Evolutionary conservation across 2,329 filamentous ascomycete species (phyloP), one percentile per base, ranked within the genome.

Genomic region (Penicillium sp.): DNA sequence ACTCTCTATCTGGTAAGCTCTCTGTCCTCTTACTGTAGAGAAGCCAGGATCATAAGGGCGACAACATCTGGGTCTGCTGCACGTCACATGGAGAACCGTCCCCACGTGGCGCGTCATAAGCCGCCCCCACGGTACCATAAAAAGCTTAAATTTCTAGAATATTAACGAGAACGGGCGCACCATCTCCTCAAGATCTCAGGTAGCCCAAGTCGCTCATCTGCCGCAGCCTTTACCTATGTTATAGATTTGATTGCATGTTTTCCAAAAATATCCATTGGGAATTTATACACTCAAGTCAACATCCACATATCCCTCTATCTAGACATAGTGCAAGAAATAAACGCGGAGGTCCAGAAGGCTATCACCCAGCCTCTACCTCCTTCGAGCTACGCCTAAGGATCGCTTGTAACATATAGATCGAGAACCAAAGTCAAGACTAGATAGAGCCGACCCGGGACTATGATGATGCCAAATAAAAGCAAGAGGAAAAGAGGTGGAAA

Each of bases 221-320:
- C 43, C n/a, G 31, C n/a, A 24, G 9, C 43, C 19, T 11, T 16
- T 6, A 7, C 5, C 6, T 6, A 7, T 11, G 18, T 18, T 19
- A 14, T n/a, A 46, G 31, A 49, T 35, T 33, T 2, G 2, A n/a
- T 19, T 6, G 16, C 4, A 18, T 0, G 3, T 10, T 49, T 22
- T 35, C 6, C 13, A 27, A 31, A 35, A 35, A 16, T 19, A 33
- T 19, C 6, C 33, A 58, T 50, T 55, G n/a, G 33, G 37, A 44
- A 36, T 50, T 39, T 57, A 62, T 61, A 57, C 64, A 57, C 54
- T 47, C 35, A 37, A 47, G 46, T 22, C 39, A 9, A 51, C n/a
- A 18, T 33, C 49, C 16, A 56, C 40, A 46, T 27, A 31, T 36
- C 44, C 33, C 33, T 54, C 19, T n/a, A 57, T 59, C 33, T 33